A percentile compares a stretch with the other conserved stretches of the same genome.
Conservation (phyloP, 108 stramenopile genomes). For the Cyclostephanos invisitatus region DNA sequence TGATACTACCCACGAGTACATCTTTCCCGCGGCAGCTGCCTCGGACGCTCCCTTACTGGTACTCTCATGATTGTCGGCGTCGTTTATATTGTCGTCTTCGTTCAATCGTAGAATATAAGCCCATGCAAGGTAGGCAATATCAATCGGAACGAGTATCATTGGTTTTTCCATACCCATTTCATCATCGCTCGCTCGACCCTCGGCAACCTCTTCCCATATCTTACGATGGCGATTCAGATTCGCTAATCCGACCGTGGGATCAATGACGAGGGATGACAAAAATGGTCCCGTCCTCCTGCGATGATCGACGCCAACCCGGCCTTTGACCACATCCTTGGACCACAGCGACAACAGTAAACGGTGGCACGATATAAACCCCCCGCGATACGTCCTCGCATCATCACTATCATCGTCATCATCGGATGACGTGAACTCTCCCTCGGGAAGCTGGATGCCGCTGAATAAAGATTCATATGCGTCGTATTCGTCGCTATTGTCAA, state of each 20-base stretch:
- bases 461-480: slow-evolving; percentile 10
- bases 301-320: background rate
- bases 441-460: slow-evolving; percentile 28
- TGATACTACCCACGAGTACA: slow-evolving; percentile 44
- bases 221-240: slow-evolving; percentile 30
- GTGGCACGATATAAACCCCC: slow-evolving; percentile 41
- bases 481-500: background rate
- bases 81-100: background rate
- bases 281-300: background rate
- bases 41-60: slow-evolving; percentile 4
- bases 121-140: slow-evolving; percentile 34
- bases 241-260: slow-evolving; percentile 9
- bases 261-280: background rate
- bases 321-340: slow-evolving; percentile 1
- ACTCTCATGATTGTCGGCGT: background rate
- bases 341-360: slow-evolving; percentile 35
- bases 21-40: slow-evolving; percentile 7
- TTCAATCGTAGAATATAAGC: slow-evolving; percentile 26
- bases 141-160: slow-evolving; percentile 27
- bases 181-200: background rate
- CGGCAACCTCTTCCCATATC: slow-evolving; percentile 1
- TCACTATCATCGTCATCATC: slow-evolving; percentile 35
- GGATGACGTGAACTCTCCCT: slow-evolving; percentile 33
- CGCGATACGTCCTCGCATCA: slow-evolving; percentile 10
- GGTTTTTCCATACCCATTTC: background rate